Evolutionary conservation across 2,329 filamentous ascomycete genomes (phyloP).

Genomic region (Knufia petricola): DNA sequence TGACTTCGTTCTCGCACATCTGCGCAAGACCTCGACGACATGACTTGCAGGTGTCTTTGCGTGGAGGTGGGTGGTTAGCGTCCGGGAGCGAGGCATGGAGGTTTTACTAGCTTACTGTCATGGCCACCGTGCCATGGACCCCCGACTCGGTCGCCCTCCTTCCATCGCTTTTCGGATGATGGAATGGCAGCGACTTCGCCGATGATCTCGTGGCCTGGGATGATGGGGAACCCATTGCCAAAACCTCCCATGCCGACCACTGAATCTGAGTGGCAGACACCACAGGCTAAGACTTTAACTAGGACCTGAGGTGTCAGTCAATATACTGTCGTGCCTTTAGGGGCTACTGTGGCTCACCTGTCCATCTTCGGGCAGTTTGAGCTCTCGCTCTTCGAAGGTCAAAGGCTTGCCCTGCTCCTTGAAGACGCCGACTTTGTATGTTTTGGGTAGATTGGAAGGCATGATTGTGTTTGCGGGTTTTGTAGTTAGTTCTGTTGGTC

Average conservation of each 20-base stretch:
- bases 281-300: conserved; percentile 62
- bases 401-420: conserved; percentile 44
- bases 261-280: conserved; percentile 59
- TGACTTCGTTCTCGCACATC: conserved; percentile 51
- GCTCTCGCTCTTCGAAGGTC: conserved; percentile 48
- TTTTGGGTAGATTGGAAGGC: conserved; percentile 44
- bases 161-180: conserved; percentile 47
- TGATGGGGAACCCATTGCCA: conserved; percentile 49
- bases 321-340: background rate
- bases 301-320: conserved; percentile 30
- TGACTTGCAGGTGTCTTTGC: conserved; percentile 47
- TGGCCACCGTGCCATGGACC: conserved; percentile 58
- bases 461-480: conserved; percentile 1
- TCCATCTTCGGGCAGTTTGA: conserved; percentile 46
- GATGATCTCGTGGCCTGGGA: conserved; percentile 64
- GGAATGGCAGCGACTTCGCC: conserved; percentile 57
- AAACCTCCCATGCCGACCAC: conserved; percentile 41
- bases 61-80: background rate
- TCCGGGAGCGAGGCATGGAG: background rate
- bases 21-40: conserved; percentile 59
- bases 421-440: conserved; percentile 58
- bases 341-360: conserved; percentile 37
- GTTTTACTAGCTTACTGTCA: conserved; percentile 20
- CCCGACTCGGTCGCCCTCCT: conserved; percentile 57
- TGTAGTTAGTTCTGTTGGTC: background rate